A percentile compares a stretch with the other conserved stretches of the same genome.
Conservation (phyloP, 1,284 basidiomycete genomes). For the Ganoderma meredithae region DNA sequence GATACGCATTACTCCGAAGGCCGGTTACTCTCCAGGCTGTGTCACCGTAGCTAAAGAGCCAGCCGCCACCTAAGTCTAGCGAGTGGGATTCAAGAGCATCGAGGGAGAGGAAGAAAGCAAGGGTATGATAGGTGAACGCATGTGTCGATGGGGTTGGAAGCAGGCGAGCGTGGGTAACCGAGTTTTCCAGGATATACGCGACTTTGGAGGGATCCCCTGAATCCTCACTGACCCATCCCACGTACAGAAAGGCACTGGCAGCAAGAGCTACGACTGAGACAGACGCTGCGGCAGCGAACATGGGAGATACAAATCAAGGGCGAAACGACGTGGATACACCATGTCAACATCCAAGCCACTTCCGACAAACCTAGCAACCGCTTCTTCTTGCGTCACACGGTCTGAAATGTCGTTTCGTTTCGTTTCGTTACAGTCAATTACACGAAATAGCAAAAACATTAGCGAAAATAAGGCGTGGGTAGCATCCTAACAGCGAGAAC, state of each 20-base stretch:
- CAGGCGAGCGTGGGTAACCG: conserved; percentile 64
- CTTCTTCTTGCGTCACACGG: conserved; percentile 3
- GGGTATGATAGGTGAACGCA: conserved; percentile 70
- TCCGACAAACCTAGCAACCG: conserved; percentile 4
- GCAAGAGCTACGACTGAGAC: conserved; percentile 4
- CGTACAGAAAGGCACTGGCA: not conserved
- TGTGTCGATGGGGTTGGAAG: conserved; percentile 61
- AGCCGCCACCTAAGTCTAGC: conserved; percentile 59
- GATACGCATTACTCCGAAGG: conserved; percentile 56
- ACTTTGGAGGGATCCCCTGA: not conserved
- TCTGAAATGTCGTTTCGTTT: not conserved
- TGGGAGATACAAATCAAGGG: not conserved
- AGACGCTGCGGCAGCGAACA: conserved; percentile 4
- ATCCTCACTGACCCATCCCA: not conserved
- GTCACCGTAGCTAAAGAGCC: conserved; percentile 60
- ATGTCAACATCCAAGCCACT: not conserved
- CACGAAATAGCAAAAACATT: conserved; percentile 28
- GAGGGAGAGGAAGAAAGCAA: conserved; percentile 68
- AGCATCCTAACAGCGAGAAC: conserved; percentile 31
- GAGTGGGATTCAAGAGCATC: conserved; percentile 58
- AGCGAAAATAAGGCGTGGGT: conserved; percentile 31
- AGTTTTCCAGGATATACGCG: conserved; percentile 58
- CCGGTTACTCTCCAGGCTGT: conserved; percentile 54
- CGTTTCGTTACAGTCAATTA: conserved; percentile 30
- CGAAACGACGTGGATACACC: not conserved